Conservation (phyloP, 2,329 filamentous ascomycete genomes). For the Monosporascus sp. region DNA sequence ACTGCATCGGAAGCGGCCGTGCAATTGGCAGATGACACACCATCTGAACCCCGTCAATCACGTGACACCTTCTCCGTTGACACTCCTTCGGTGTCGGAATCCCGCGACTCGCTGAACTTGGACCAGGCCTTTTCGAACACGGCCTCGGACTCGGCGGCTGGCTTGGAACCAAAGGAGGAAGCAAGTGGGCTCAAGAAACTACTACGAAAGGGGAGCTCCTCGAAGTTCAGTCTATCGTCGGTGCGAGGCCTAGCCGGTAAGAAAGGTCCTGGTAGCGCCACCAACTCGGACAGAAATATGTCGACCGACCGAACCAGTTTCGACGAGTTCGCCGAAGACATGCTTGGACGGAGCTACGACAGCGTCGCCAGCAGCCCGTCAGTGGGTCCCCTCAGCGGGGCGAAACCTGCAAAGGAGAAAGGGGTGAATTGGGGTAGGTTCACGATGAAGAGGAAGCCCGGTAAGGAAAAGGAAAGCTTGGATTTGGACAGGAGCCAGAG, state of each 20-base stretch:
- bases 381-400: conserved; percentile 46
- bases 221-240: conserved; percentile 60
- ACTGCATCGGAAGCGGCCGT: conserved; percentile 34
- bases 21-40: conserved; percentile 42
- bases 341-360: conserved; percentile 48
- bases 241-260: conserved; percentile 44
- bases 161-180: conserved; percentile 40
- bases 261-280: conserved; percentile 53
- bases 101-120: conserved; percentile 52
- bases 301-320: conserved; percentile 54
- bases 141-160: conserved; percentile 45
- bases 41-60: conserved; percentile 49
- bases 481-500: conserved; percentile 42
- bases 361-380: conserved; percentile 53
- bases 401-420: conserved; percentile 33
- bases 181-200: conserved; percentile 57
- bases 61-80: conserved; percentile 53
- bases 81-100: conserved; percentile 56
- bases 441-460: conserved; percentile 53
- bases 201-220: conserved; percentile 60
- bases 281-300: conserved; percentile 52
- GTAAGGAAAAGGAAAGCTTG: conserved; percentile 51
- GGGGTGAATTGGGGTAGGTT: conserved; percentile 48
- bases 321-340: conserved; percentile 48
- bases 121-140: conserved; percentile 53